Evolutionary conservation across 2,329 filamentous ascomycete genomes (phyloP), one percentile per base, ranked within the genome.

Genomic region (Colletotrichum agaves): DNA sequence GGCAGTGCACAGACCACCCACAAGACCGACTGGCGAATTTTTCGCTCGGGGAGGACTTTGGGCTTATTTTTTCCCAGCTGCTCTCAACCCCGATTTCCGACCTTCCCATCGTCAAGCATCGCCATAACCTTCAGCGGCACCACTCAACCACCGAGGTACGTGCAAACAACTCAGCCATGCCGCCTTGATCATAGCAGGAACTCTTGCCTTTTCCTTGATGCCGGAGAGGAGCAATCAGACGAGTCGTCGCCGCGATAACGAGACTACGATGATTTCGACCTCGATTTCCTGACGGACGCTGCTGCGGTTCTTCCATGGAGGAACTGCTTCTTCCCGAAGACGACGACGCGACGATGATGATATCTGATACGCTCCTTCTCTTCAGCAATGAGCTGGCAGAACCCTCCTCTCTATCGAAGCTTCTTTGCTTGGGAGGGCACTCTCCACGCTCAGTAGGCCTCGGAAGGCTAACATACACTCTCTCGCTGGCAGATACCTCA

Each of bases 371-470:
- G 84, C 86, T 84, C 49, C 82, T 87, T 84, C 84, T 84, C 85
- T 83, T 82, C 85, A 84, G 83, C 84, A 87, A 80, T 84, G 88
- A 88, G 88, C 88, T 67, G 85, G 88, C 85, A 90, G 88, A 91
- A 90, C 88, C 88, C 88, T 89, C 83, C 81, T 83, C 82, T 77
- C 73, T 73, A 78, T 72, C 74, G 50, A 60, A 15, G 69, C 50
- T 53, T 63, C 71, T 70, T 72, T 63, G 74, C 75, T 76, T 74
- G 74, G 79, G 84, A 87, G 88, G 88, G 88, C 88, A 91, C 88
- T 91, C 88, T 90, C 84, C 87, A 85, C 81, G 88, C 88, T 90
- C 83, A 78, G 15, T 79, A 80, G 78, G 85, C 85, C 84, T 83
- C 80, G 78, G 80, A 85, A 86, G 87, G 87, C 88, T 90, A 90